A percentile compares a stretch with the other conserved stretches of the same genome.
Evolutionary conservation across 2,329 filamentous ascomycete genomes (phyloP).

Genomic region (Trichoderma afroharzianum): DNA sequence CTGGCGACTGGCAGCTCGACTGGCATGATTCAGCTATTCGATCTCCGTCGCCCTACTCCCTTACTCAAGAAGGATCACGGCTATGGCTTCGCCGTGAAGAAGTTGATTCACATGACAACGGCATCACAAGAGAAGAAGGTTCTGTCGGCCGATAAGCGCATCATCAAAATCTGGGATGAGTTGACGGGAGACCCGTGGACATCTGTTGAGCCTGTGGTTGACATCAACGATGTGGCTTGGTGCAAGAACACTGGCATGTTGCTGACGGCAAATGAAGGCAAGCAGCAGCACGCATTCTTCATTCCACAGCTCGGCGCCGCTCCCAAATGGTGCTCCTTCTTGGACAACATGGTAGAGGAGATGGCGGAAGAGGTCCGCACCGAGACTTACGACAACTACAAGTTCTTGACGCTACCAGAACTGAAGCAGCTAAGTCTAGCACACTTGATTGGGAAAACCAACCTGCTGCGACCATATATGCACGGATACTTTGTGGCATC

Average conservation of each 20-base stretch:
- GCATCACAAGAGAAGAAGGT: slow-evolving; percentile 79
- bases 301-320: slow-evolving; percentile 90
- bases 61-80: slow-evolving; percentile 92
- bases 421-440: slow-evolving; percentile 80
- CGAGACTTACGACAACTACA: slow-evolving; percentile 97
- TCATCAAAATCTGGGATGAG: slow-evolving; percentile 96
- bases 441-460: slow-evolving; percentile 87
- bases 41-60: slow-evolving; percentile 82
- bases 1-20: slow-evolving; percentile 83
- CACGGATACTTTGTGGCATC: slow-evolving; percentile 98
- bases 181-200: slow-evolving; percentile 85
- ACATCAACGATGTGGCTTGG: slow-evolving; percentile 92
- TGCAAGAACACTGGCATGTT: slow-evolving; percentile 92
- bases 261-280: slow-evolving; percentile 92
- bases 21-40: slow-evolving; percentile 86
- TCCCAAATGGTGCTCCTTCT: slow-evolving; percentile 91
- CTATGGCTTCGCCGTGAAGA: slow-evolving; percentile 89
- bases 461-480: slow-evolving; percentile 92
- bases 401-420: slow-evolving; percentile 89
- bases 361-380: slow-evolving; percentile 82
- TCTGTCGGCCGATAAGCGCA: slow-evolving; percentile 86
- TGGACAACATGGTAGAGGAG: slow-evolving; percentile 97
- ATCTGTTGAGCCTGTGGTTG: slow-evolving; percentile 88
- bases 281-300: slow-evolving; percentile 92
- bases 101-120: slow-evolving; percentile 68